Conservation (phyloP, 768 basidiomycete genomes). For the Dentipellis fragilis region DNA sequence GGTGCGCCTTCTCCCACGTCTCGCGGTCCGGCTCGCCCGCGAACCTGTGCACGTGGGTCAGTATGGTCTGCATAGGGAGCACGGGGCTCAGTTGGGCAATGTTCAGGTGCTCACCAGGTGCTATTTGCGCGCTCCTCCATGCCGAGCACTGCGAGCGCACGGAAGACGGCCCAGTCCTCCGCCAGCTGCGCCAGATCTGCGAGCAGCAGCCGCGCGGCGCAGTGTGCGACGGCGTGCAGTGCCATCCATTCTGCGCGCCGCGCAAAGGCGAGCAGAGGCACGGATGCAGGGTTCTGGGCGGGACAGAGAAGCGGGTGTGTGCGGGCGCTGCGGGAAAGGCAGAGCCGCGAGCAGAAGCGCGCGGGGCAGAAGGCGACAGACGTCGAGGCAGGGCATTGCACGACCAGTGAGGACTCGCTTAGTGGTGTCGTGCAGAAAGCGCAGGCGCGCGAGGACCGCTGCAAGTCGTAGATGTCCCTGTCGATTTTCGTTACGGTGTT, state of each 20-base stretch:
- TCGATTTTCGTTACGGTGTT: background rate
- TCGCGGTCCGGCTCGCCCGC: conserved; percentile 50
- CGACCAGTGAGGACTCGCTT: conserved; percentile 30
- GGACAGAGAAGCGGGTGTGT: conserved; percentile 68
- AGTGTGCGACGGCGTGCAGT: conserved; percentile 61
- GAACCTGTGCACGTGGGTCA: conserved; percentile 1
- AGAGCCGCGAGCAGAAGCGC: conserved; percentile 75
- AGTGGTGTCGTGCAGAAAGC: conserved; percentile 65
- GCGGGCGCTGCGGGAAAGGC: conserved; percentile 52
- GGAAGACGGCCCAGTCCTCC: conserved; percentile 45
- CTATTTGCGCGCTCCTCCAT: conserved; percentile 56
- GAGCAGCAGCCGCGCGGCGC: conserved; percentile 53
- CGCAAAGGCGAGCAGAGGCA: conserved; percentile 50
- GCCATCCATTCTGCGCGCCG: conserved; percentile 62
- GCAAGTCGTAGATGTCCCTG: conserved; percentile 75
- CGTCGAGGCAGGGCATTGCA: conserved; percentile 42
- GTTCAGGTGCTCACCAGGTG: conserved; percentile 26
- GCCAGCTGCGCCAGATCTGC: conserved; percentile 36
- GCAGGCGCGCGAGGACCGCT: conserved; percentile 52
- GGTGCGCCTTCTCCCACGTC: conserved; percentile 59
- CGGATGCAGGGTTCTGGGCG: conserved; percentile 59
- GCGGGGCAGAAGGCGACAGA: conserved; percentile 40
- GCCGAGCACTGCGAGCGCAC: conserved; percentile 60
- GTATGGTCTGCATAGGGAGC: too few relatives aligned
- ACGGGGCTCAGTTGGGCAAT: background rate